A percentile compares a stretch with the other conserved stretches of the same genome.
Conservation (phyloP, 2,329 filamentous ascomycete genomes). For the Endoconidiophora laricicola region DNA sequence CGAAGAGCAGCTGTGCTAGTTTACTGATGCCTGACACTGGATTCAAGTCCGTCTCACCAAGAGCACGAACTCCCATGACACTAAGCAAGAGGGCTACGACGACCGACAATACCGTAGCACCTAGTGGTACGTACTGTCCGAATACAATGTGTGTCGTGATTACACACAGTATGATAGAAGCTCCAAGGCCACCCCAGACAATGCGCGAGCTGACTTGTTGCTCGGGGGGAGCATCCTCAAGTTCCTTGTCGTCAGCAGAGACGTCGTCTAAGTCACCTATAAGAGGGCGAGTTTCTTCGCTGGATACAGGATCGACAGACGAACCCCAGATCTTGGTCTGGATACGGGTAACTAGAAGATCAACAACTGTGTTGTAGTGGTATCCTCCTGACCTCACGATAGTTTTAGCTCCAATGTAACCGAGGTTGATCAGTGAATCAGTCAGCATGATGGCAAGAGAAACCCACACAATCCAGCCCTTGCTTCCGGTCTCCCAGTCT, state of each 20-base stretch:
- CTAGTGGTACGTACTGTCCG: constrained; percentile 61
- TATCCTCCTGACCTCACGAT: constrained; percentile 18
- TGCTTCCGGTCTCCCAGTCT: constrained; percentile 84
- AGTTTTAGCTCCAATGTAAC: constrained; percentile 56
- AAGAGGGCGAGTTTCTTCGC: constrained; percentile 8
- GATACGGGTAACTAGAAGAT: constrained; percentile 7
- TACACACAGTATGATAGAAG: constrained; percentile 68
- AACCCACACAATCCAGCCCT: constrained; percentile 97
- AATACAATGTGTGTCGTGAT: constrained; percentile 70
- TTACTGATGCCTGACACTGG: constrained; percentile 95
- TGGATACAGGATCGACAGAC: not conserved
- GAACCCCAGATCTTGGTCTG: constrained; percentile 11
- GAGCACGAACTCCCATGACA: constrained; percentile 54
- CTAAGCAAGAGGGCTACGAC: constrained; percentile 65
- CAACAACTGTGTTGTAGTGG: constrained; percentile 7
- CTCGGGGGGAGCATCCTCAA: constrained; percentile 63
- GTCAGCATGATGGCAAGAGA: constrained; percentile 93
- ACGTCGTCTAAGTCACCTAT: constrained; percentile 15
- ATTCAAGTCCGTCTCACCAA: constrained; percentile 81
- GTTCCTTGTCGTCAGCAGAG: constrained; percentile 24
- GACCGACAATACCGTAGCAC: constrained; percentile 61
- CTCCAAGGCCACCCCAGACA: constrained; percentile 56
- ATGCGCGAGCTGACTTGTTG: constrained; percentile 61
- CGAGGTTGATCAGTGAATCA: constrained; percentile 76
- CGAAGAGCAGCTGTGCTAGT: constrained; percentile 88